Evolutionary conservation across 2,329 filamentous ascomycete genomes (phyloP).

Genomic region (Aspergillus brunneoviolaceus): DNA sequence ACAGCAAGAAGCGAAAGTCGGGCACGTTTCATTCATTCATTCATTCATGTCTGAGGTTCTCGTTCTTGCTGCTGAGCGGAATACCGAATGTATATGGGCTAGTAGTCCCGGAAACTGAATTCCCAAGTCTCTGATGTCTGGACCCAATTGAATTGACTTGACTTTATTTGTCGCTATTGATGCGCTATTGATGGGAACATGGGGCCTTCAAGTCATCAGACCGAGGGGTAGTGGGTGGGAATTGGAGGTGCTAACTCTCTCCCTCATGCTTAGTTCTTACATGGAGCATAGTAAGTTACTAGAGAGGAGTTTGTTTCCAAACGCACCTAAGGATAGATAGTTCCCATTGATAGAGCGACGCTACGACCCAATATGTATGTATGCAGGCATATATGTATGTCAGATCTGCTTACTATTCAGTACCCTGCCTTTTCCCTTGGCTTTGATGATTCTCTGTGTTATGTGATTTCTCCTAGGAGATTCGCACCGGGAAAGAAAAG

Average conservation of each 20-base stretch:
- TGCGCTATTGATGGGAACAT: background rate
- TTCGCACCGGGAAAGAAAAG: background rate
- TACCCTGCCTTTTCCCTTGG: background rate
- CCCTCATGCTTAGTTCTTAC: background rate
- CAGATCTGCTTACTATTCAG: background rate
- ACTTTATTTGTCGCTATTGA: background rate
- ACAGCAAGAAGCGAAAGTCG: too few relatives aligned
- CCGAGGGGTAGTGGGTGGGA: too few relatives aligned
- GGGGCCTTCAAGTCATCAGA: background rate
- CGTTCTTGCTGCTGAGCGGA: too few relatives aligned
- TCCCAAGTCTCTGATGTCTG: too few relatives aligned
- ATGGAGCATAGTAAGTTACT: background rate
- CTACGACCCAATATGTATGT: background rate
- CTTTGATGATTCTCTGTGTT: background rate
- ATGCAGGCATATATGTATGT: background rate
- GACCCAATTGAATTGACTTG: background rate
- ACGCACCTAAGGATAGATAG: background rate
- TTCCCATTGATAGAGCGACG: too few relatives aligned
- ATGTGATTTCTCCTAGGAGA: background rate
- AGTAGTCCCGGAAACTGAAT: too few relatives aligned
- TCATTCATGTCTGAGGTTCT: too few relatives aligned
- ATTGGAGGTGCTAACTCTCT: too few relatives aligned
- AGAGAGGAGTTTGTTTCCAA: background rate
- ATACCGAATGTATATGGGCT: too few relatives aligned
- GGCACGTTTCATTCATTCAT: too few relatives aligned